Conservation (phyloP, 257 asterid species). For the Primulina huaijiensis region DNA sequence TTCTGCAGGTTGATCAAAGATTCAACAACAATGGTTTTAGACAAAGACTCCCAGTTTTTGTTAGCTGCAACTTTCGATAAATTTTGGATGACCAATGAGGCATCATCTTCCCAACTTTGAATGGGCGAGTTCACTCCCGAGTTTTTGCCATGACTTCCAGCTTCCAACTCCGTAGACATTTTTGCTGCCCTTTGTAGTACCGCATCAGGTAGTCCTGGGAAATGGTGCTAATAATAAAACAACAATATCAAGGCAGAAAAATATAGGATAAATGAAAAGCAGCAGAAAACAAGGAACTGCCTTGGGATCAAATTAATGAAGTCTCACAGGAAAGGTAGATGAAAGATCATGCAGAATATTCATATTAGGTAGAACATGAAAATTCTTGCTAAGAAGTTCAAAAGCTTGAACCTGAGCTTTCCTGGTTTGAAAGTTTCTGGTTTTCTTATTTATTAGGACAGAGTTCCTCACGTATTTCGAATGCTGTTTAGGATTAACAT, state of each 20-base stretch:
- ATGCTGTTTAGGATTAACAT: constrained; percentile 16
- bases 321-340: too few species aligned
- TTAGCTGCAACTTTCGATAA: constrained; percentile 35
- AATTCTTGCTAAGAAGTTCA: background rate
- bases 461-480: background rate
- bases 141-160: constrained; percentile 45
- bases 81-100: constrained; percentile 33
- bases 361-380: background rate
- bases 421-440: background rate
- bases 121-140: constrained; percentile 15
- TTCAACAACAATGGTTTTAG: constrained; percentile 23
- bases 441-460: background rate
- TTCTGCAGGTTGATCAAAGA: constrained; percentile 51
- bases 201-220: constrained; percentile 77
- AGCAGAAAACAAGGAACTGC: background rate
- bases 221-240: constrained; percentile 9
- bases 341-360: background rate
- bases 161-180: constrained; percentile 71
- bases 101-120: constrained; percentile 45
- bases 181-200: constrained; percentile 72
- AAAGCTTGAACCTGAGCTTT: background rate
- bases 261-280: background rate
- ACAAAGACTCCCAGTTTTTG: constrained; percentile 13
- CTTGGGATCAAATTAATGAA: background rate
- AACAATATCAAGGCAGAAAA: background rate